Conservation (phyloP, 805 yeast genomes). For the Suhomyces sp. region DNA sequence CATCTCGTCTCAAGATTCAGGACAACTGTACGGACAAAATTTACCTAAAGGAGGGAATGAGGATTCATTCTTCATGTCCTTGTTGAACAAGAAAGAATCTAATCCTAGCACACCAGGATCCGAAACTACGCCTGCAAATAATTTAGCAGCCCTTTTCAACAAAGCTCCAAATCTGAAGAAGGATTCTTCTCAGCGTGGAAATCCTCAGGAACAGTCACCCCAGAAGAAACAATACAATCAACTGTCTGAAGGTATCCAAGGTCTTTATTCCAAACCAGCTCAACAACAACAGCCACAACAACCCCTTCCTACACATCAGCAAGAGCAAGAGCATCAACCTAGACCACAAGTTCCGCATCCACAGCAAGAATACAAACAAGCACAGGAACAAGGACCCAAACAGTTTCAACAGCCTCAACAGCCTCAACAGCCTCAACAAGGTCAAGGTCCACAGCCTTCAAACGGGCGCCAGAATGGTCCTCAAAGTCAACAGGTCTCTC, state of each 20-base stretch:
- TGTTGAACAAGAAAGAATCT: conserved; percentile 38
- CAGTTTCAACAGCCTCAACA: conserved; percentile 13
- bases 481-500: neutral
- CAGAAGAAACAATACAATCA: too few relatives aligned
- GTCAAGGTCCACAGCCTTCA: too few relatives aligned
- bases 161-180: too few relatives aligned
- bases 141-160: conserved; percentile 2
- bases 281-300: too few relatives aligned
- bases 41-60: conserved; percentile 15
- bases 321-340: too few relatives aligned
- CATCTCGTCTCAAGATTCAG: conserved; percentile 3
- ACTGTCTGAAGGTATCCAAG: too few relatives aligned
- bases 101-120: conserved; percentile 3
- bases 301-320: too few relatives aligned
- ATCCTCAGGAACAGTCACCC: too few relatives aligned
- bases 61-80: conserved; percentile 47
- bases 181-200: too few relatives aligned
- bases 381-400: conserved; percentile 14
- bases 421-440: conserved; percentile 7
- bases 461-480: too few relatives aligned
- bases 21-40: neutral
- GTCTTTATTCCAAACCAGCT: too few relatives aligned
- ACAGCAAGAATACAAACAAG: conserved; percentile 15
- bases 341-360: conserved; percentile 3
- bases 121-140: neutral